phyloP scores from a whole-genome alignment of 2,329 filamentous ascomycete species.

The Cladosporium sp. region DNA sequence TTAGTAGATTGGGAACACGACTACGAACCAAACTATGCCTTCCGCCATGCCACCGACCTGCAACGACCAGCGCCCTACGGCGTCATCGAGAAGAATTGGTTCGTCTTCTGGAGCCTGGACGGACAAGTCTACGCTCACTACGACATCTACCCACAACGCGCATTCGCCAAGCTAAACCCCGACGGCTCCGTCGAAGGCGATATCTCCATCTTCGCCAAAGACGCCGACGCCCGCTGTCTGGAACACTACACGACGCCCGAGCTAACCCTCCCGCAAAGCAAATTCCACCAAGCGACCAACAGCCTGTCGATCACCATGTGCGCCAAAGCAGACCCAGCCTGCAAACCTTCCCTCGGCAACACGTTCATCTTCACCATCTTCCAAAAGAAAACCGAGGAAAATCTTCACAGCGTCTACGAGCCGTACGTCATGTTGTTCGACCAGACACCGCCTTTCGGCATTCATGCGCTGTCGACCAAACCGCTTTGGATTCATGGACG shows the following conservation, averaged over 20 bases:
- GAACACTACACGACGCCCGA: conserved; percentile 31
- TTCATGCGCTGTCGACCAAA: conserved; percentile 47
- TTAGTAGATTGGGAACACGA: conserved; percentile 37
- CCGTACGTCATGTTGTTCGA: conserved; percentile 53
- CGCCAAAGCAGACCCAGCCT: conserved; percentile 42
- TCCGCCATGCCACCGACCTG: conserved; percentile 47
- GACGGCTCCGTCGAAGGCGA: conserved; percentile 49
- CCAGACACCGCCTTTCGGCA: conserved; percentile 45
- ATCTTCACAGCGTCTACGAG: conserved; percentile 49
- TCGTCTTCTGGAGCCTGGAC: conserved; percentile 54
- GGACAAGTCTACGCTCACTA: conserved; percentile 50
- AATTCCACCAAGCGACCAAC: conserved; percentile 58
- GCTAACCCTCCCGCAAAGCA: conserved; percentile 17
- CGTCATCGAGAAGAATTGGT: conserved; percentile 59
- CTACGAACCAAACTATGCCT: conserved; percentile 24
- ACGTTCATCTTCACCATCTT: conserved; percentile 54
- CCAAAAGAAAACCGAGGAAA: conserved; percentile 51
- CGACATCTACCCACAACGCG: conserved; percentile 48
- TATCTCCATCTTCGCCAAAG: conserved; percentile 37
- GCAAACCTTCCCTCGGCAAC: conserved; percentile 42
- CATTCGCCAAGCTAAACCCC: conserved; percentile 43
- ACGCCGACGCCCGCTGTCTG: conserved; percentile 46
- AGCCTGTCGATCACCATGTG: conserved; percentile 55
- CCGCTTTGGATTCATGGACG: conserved; percentile 57
- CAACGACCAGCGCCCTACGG: conserved; percentile 45